A percentile compares a stretch with the other conserved stretches of the same genome.
Conservation (phyloP, 176 grass and related monocot species). For the Themeda triandra region DNA sequence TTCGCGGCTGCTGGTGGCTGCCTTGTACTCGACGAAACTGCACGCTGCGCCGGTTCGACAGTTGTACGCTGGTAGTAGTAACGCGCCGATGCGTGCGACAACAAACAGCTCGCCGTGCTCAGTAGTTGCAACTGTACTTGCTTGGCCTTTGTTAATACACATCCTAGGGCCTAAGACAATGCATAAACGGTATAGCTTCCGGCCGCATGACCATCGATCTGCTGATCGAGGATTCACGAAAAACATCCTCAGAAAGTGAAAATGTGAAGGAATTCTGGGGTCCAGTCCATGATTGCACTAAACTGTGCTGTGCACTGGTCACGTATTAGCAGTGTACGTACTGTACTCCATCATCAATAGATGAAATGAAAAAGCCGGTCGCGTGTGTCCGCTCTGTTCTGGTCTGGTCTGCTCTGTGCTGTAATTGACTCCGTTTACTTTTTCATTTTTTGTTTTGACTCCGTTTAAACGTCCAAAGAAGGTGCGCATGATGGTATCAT, state of each 20-base stretch:
- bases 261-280: background rate
- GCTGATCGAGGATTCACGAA: background rate
- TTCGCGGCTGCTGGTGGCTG: background rate
- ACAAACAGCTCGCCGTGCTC: background rate
- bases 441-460: background rate
- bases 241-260: background rate
- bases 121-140: background rate
- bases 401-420: background rate
- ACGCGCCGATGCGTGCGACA: background rate
- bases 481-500: too few species aligned
- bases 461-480: background rate
- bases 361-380: background rate
- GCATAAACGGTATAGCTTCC: background rate
- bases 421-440: background rate
- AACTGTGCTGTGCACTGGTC: background rate
- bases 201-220: too few species aligned
- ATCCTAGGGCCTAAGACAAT: background rate
- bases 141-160: background rate
- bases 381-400: too few species aligned
- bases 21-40: conserved; percentile 13
- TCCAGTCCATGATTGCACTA: background rate
- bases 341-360: background rate
- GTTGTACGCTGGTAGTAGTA: too few species aligned
- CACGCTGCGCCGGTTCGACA: background rate
- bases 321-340: background rate